Conservation (phyloP, 495 filamentous ascomycete species). For the Aspergillus bridgeri region DNA sequence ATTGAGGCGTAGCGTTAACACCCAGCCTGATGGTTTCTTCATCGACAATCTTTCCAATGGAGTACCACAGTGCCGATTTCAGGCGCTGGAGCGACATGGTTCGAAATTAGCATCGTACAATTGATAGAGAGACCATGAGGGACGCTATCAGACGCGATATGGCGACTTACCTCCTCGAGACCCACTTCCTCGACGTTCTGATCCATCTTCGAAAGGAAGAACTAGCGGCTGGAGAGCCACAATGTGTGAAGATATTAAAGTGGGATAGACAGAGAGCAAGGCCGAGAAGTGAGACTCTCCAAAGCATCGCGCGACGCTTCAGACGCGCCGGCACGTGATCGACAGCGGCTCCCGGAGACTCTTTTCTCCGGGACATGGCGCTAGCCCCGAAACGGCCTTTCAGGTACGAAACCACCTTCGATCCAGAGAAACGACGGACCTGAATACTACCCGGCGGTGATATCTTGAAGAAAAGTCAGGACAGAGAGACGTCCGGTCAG, state of each 20-base stretch:
- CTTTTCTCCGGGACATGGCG: not conserved
- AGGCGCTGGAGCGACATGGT: conserved; percentile 56
- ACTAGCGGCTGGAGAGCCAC: not conserved
- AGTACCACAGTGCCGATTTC: conserved; percentile 92
- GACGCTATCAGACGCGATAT: conserved; percentile 21
- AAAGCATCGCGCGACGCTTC: not conserved
- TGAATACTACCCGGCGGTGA: not conserved
- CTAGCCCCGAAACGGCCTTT: not conserved
- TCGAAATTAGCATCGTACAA: not conserved
- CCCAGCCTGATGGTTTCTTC: conserved; percentile 72
- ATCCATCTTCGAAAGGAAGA: conserved; percentile 24
- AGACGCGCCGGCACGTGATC: not conserved
- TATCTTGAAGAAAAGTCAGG: not conserved
- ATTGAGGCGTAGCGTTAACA: conserved; percentile 89
- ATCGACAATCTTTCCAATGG: conserved; percentile 85
- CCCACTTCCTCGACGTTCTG: conserved; percentile 32
- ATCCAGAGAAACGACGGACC: not conserved
- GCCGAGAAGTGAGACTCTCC: no score
- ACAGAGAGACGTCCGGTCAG: not conserved
- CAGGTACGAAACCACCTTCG: not conserved
- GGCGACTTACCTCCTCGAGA: conserved; percentile 23
- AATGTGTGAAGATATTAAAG: no score
- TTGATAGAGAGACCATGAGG: not conserved
- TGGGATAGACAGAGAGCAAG: not conserved
- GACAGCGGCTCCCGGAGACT: not conserved